Conservation (phyloP, 2,329 filamentous ascomycete species). For the Pseudogymnoascus sp. region DNA sequence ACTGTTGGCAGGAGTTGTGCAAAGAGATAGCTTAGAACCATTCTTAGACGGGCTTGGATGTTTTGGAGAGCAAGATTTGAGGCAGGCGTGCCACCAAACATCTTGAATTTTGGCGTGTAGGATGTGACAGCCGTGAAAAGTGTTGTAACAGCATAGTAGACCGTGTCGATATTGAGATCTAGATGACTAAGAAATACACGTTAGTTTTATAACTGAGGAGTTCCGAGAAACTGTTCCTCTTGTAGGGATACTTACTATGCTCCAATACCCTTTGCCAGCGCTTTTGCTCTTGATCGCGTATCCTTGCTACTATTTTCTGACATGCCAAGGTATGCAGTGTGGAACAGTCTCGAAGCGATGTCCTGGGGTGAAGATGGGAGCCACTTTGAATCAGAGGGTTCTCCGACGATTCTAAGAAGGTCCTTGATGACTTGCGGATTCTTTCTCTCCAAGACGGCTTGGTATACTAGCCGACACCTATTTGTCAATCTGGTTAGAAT, state of each 20-base stretch:
- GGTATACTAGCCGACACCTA: slow-evolving; percentile 46
- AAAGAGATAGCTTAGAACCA: slow-evolving; percentile 60
- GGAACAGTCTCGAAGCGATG: slow-evolving; percentile 52
- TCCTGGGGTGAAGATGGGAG: slow-evolving; percentile 42
- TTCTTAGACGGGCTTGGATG: slow-evolving; percentile 56
- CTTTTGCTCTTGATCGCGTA: slow-evolving; percentile 59
- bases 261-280: slow-evolving; percentile 57
- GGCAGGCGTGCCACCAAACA: slow-evolving; percentile 46
- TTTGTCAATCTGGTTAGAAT: background rate
- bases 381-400: slow-evolving; percentile 41
- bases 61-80: slow-evolving; percentile 56
- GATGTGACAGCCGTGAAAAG: slow-evolving; percentile 52
- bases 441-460: slow-evolving; percentile 45
- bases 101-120: slow-evolving; percentile 57
- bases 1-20: slow-evolving; percentile 57
- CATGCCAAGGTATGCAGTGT: slow-evolving; percentile 67
- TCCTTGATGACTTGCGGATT: slow-evolving; percentile 44
- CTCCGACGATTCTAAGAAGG: slow-evolving; percentile 47
- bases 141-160: slow-evolving; percentile 53
- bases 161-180: slow-evolving; percentile 66
- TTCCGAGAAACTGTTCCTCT: background rate
- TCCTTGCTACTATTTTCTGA: slow-evolving; percentile 58
- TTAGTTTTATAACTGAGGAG: background rate
- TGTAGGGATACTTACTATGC: slow-evolving; percentile 39
- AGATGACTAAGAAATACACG: slow-evolving; percentile 42